phyloP scores from a whole-genome alignment of 1,284 basidiomycete genomes.

The Trichosporon asahii region DNA sequence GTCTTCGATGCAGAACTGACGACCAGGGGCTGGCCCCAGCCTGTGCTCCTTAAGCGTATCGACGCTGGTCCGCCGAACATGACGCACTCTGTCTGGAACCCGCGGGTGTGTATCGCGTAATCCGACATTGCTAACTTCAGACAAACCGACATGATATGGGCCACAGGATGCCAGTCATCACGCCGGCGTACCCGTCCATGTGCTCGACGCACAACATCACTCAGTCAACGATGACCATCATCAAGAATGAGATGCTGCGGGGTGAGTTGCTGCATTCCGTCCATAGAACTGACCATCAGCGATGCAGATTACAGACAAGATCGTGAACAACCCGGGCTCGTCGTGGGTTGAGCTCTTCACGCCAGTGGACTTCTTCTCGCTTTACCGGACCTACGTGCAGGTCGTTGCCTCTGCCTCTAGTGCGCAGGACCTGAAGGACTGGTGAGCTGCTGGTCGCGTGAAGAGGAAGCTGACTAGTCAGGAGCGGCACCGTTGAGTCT shows the following conservation, averaged over 20 bases:
- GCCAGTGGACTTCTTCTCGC: conserved; percentile 95
- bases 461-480: conserved; percentile 38
- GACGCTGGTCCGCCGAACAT: conserved; percentile 78
- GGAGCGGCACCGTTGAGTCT: conserved; percentile 96
- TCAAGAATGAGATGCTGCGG: conserved; percentile 93
- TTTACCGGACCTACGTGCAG: conserved; percentile 98
- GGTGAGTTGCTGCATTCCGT: conserved; percentile 56
- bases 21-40: conserved; percentile 90
- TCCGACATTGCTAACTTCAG: conserved; percentile 51
- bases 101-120: conserved; percentile 61
- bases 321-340: conserved; percentile 65
- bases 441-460: conserved; percentile 58
- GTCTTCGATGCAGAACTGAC: not conserved
- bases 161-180: conserved; percentile 99
- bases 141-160: conserved; percentile 87
- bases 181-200: conserved; percentile 99
- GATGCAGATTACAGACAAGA: conserved; percentile 87
- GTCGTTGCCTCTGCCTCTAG: conserved; percentile 86
- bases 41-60: conserved; percentile 91
- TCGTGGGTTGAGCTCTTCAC: conserved; percentile 88
- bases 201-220: conserved; percentile 98
- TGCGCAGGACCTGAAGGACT: conserved; percentile 85
- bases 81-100: conserved; percentile 96
- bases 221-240: conserved; percentile 90
- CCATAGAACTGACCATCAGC: conserved; percentile 55